Percentiles rank a stretch among this genome's conserved stretches.
Evolutionary conservation across 73 alveolate species (phyloP).

Genomic region (Blepharisma stoltei): DNA sequence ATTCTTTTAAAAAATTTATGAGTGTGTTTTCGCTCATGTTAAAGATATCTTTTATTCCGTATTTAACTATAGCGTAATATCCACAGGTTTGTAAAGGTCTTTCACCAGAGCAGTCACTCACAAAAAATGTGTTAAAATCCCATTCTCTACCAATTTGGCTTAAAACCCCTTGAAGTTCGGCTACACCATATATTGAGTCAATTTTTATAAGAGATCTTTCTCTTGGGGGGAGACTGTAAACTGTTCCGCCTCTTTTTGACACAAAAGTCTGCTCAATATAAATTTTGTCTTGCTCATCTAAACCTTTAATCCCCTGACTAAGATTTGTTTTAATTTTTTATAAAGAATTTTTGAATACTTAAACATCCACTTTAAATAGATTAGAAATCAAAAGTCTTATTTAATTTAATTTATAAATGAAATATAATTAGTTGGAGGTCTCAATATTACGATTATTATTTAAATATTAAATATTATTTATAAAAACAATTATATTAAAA

Average conservation of each 20-base stretch:
- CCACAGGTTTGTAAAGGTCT: not conserved
- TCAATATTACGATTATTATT: no score
- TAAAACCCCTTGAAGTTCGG: conserved; percentile 13
- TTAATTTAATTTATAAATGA: no score
- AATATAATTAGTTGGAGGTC: no score
- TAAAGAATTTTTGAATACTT: no score
- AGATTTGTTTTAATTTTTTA: no score
- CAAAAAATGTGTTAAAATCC: conserved; percentile 28
- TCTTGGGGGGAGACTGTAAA: not conserved
- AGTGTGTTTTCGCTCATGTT: not conserved
- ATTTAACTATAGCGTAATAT: not conserved
- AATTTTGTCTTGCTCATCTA: not conserved
- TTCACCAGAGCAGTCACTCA: not conserved
- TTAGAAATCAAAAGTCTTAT: no score
- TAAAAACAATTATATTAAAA: no score
- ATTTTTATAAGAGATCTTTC: not conserved
- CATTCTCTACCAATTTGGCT: conserved; percentile 17
- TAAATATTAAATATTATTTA: no score
- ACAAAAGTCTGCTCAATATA: not conserved
- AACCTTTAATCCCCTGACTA: no score
- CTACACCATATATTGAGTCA: not conserved
- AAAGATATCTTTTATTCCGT: not conserved
- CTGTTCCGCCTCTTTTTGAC: not conserved
- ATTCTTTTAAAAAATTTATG: not conserved
- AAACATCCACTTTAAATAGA: no score